Evolutionary conservation across 305 asterid species (phyloP).

Genomic region (Fraxinus sp.): DNA sequence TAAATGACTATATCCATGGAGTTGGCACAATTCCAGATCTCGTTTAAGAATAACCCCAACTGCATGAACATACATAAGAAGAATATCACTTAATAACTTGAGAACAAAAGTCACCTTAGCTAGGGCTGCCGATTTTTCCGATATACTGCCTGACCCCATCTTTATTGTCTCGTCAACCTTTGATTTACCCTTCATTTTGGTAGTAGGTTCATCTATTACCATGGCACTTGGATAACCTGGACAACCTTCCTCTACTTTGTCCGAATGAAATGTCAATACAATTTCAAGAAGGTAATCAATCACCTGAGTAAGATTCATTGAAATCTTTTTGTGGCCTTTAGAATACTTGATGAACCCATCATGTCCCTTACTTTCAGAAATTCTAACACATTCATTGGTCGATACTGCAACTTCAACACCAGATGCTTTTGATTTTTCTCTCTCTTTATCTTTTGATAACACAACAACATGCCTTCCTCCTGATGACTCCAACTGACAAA

Average conservation of each 20-base stretch:
- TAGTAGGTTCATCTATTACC: constrained; percentile 84
- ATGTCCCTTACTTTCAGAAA: constrained; percentile 67
- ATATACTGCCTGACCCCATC: constrained; percentile 52
- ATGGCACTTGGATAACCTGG: constrained; percentile 60
- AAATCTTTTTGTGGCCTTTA: constrained; percentile 87
- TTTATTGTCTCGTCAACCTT: constrained; percentile 74
- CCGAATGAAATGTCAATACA: constrained; percentile 61
- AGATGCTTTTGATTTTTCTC: constrained; percentile 61
- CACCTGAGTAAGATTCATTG: constrained; percentile 82
- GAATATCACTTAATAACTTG: constrained; percentile 88
- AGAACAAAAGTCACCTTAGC: constrained; percentile 93
- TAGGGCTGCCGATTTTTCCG: constrained; percentile 75
- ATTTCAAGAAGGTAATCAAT: constrained; percentile 94
- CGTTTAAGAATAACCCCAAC: constrained; percentile 87
- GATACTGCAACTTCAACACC: constrained; percentile 61
- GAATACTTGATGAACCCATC: constrained; percentile 75
- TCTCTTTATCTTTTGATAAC: constrained; percentile 52
- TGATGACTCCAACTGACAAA: constrained; percentile 89
- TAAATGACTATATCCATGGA: constrained; percentile 57
- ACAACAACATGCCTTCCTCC: constrained; percentile 83
- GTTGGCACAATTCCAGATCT: constrained; percentile 80
- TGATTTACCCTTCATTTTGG: constrained; percentile 85
- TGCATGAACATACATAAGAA: constrained; percentile 89
- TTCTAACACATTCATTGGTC: constrained; percentile 60
- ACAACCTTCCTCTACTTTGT: constrained; percentile 39